Percentiles rank a stretch among this genome's conserved stretches.
Conservation (phyloP, 768 basidiomycete genomes). For the Trametes maxima region DNA sequence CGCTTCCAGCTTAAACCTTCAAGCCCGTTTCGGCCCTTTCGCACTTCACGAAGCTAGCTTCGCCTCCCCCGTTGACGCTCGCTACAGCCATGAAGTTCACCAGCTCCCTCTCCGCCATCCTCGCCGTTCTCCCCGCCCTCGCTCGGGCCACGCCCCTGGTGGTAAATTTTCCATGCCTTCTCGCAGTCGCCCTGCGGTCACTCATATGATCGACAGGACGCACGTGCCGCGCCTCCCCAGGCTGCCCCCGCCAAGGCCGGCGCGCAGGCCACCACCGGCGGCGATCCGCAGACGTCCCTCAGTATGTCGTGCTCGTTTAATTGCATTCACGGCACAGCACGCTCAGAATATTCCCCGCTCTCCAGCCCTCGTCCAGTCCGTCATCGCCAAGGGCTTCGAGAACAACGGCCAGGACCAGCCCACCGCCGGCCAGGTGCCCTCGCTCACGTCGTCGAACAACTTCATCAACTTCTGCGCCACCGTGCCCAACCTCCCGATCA, state of each 20-base stretch:
- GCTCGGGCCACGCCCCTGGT: constrained; percentile 33
- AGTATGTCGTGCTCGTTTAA: constrained; percentile 27
- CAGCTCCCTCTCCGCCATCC: constrained; percentile 40
- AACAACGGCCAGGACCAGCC: constrained; percentile 48
- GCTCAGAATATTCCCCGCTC: neutral
- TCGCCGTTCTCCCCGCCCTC: constrained; percentile 44
- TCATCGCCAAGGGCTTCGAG: constrained; percentile 56
- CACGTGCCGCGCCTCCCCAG: constrained; percentile 13
- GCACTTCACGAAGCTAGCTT: constrained; percentile 29
- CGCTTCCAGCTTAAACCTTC: constrained; percentile 23
- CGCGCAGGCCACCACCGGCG: constrained; percentile 23
- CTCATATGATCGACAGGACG: neutral
- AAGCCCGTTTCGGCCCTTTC: constrained; percentile 28
- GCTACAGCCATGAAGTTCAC: constrained; percentile 54
- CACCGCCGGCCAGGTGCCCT: constrained; percentile 51
- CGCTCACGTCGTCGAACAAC: constrained; percentile 64
- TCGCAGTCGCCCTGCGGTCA: neutral
- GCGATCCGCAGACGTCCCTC: constrained; percentile 49
- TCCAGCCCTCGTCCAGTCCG: constrained; percentile 45
- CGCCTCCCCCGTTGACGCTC: constrained; percentile 27
- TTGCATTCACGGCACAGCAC: neutral
- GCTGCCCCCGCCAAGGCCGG: neutral
- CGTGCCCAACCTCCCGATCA: constrained; percentile 52
- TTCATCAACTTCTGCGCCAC: constrained; percentile 69
- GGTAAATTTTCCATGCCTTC: constrained; percentile 1